These are phyloP conservation scores for Venturia effusa DNA, from an alignment of 2,329 filamentous ascomycete genomes.

Conservation along the genomic window DNA sequence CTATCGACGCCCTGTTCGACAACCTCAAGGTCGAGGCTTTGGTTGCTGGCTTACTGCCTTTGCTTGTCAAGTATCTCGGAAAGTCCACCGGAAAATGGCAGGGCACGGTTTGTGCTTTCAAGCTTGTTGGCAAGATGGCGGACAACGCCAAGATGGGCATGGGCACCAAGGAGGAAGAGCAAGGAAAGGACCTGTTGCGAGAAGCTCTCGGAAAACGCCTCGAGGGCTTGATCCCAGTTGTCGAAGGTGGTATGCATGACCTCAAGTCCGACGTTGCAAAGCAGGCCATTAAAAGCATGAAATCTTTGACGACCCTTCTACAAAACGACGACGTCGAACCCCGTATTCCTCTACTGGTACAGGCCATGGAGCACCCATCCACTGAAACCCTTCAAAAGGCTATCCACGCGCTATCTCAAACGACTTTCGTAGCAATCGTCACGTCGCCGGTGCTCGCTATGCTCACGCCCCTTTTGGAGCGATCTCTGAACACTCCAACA, in stretches of 20 bases:
- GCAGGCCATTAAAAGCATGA: constrained; percentile 88
- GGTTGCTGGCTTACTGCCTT: constrained; percentile 70
- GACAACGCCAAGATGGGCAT: constrained; percentile 83
- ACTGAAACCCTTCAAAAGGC: constrained; percentile 83
- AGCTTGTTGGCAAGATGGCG: constrained; percentile 83
- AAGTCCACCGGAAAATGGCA: constrained; percentile 95
- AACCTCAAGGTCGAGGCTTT: constrained; percentile 72
- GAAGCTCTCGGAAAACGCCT: constrained; percentile 84
- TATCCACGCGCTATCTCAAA: constrained; percentile 92
- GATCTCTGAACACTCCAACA: constrained; percentile 80
- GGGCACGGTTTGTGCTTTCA: constrained; percentile 77
- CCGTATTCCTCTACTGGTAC: constrained; percentile 81
- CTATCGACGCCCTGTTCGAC: constrained; percentile 76
- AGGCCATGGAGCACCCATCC: constrained; percentile 91
- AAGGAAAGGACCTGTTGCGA: constrained; percentile 78
- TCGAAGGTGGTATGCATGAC: constrained; percentile 92
- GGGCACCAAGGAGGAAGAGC: constrained; percentile 74
- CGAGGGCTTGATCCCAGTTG: constrained; percentile 77
- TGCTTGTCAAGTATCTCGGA: constrained; percentile 61
- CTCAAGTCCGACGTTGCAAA: constrained; percentile 77
- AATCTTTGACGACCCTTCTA: constrained; percentile 73
- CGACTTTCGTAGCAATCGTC: constrained; percentile 95
- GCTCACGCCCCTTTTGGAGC: constrained; percentile 86
- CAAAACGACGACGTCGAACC: constrained; percentile 96
- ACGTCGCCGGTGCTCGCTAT: constrained; percentile 92